Percentiles rank a stretch among this genome's conserved stretches.
These are phyloP conservation scores for Coniochaeta ligniaria DNA, from an alignment of 2,329 filamentous ascomycete species.

Conservation along the genomic window DNA sequence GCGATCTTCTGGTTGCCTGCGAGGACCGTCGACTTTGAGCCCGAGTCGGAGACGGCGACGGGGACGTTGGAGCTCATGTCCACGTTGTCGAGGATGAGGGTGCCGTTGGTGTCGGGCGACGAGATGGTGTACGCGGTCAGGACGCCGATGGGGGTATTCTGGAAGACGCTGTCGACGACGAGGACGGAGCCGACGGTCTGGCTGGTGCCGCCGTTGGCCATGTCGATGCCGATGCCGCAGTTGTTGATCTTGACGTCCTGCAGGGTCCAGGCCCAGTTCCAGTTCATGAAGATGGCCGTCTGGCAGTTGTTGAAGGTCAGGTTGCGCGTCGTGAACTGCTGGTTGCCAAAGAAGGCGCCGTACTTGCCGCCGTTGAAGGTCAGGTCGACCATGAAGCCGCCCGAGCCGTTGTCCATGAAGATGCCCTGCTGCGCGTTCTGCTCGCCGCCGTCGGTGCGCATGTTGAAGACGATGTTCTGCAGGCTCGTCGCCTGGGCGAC, in stretches of 20 bases:
- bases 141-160: conserved; percentile 69
- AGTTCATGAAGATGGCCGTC: conserved; percentile 83
- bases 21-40: conserved; percentile 54
- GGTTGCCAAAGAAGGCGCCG: conserved; percentile 74
- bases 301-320: conserved; percentile 74
- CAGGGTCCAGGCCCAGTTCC: conserved; percentile 85
- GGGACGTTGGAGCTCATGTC: conserved; percentile 66
- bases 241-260: conserved; percentile 70
- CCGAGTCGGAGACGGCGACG: conserved; percentile 55
- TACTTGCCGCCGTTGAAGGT: conserved; percentile 76
- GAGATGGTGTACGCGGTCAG: conserved; percentile 63
- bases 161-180: conserved; percentile 72
- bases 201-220: conserved; percentile 55
- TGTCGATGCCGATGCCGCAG: conserved; percentile 70
- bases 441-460: conserved; percentile 57
- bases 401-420: conserved; percentile 80
- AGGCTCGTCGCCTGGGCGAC: conserved; percentile 76
- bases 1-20: conserved; percentile 60
- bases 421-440: conserved; percentile 68
- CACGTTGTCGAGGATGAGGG: conserved; percentile 81
- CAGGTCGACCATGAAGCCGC: conserved; percentile 77
- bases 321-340: conserved; percentile 83
- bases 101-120: conserved; percentile 65
- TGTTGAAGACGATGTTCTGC: conserved; percentile 77
- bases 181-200: conserved; percentile 83